Conservation (phyloP, 805 yeast species). For the Cephaloascus albidus region DNA sequence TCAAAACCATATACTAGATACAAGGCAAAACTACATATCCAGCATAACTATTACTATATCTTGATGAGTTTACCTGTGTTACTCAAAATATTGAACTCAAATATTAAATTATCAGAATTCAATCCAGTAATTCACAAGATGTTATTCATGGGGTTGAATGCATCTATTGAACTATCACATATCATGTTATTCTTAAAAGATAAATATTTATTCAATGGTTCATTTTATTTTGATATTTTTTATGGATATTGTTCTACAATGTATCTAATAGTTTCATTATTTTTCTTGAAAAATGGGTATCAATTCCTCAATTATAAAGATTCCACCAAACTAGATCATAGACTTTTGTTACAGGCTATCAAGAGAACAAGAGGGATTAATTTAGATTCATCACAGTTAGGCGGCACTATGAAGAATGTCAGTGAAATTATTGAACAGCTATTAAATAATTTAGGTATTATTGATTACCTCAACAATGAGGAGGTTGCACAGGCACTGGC, state of each 20-base stretch:
- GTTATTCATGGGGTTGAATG: constrained; percentile 28
- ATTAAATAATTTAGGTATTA: constrained; percentile 29
- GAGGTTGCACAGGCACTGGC: no score
- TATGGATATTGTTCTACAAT: constrained; percentile 33
- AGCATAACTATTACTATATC: constrained; percentile 30
- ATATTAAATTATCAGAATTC: constrained; percentile 21
- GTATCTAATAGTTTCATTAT: constrained; percentile 28
- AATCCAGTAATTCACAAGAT: constrained; percentile 28
- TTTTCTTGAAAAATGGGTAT: constrained; percentile 12
- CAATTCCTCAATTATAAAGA: background rate
- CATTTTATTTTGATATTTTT: constrained; percentile 33
- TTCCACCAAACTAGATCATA: constrained; percentile 7
- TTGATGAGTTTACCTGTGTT: constrained; percentile 33
- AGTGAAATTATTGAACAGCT: constrained; percentile 32
- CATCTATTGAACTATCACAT: constrained; percentile 28
- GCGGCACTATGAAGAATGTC: constrained; percentile 32
- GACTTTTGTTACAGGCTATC: constrained; percentile 9
- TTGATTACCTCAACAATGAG: constrained; percentile 13
- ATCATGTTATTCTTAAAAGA: constrained; percentile 20
- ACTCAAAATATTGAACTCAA: constrained; percentile 24
- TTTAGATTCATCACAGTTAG: constrained; percentile 16
- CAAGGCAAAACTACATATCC: constrained; percentile 30
- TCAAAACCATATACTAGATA: constrained; percentile 22
- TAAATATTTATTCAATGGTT: constrained; percentile 33
- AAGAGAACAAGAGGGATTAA: constrained; percentile 11